Conservation (phyloP, 768 basidiomycete species). For the Calocera viscosa region DNA sequence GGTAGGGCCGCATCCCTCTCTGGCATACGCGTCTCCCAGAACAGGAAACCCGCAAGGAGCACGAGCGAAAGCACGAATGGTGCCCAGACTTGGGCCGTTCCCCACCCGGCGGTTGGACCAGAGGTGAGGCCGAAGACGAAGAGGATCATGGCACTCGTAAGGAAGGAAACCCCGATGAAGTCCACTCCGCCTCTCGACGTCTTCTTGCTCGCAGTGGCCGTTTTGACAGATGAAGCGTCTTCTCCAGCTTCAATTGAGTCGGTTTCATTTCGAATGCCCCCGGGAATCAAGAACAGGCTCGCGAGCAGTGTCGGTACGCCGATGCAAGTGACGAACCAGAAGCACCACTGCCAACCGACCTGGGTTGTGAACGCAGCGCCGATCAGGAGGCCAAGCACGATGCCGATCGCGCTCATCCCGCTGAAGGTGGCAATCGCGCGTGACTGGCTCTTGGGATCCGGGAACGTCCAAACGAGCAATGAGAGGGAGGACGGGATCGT, state of each 20-base stretch:
- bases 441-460: slow-evolving; percentile 36
- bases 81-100: slow-evolving; percentile 33
- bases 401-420: slow-evolving; percentile 36
- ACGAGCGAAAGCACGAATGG: slow-evolving; percentile 38
- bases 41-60: slow-evolving; percentile 35
- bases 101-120: slow-evolving; percentile 42
- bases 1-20: slow-evolving; percentile 33
- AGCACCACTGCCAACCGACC: slow-evolving; percentile 39
- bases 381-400: slow-evolving; percentile 34
- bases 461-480: slow-evolving; percentile 40
- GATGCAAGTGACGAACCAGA: slow-evolving; percentile 37
- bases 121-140: slow-evolving; percentile 31
- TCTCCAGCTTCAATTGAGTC: background rate
- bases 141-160: slow-evolving; percentile 24
- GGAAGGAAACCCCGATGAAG: background rate
- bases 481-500: slow-evolving; percentile 40
- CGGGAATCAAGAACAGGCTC: slow-evolving; percentile 30
- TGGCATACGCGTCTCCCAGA: slow-evolving; percentile 37
- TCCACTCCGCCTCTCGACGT: background rate
- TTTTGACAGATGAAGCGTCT: background rate
- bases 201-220: background rate
- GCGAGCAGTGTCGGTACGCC: slow-evolving; percentile 26
- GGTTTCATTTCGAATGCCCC: slow-evolving; percentile 15
- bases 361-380: slow-evolving; percentile 34
- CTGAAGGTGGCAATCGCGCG: slow-evolving; percentile 39